Base-by-base conservation (phyloP, 2,329 filamentous ascomycete species). In the Apiospora koreana region DNA sequence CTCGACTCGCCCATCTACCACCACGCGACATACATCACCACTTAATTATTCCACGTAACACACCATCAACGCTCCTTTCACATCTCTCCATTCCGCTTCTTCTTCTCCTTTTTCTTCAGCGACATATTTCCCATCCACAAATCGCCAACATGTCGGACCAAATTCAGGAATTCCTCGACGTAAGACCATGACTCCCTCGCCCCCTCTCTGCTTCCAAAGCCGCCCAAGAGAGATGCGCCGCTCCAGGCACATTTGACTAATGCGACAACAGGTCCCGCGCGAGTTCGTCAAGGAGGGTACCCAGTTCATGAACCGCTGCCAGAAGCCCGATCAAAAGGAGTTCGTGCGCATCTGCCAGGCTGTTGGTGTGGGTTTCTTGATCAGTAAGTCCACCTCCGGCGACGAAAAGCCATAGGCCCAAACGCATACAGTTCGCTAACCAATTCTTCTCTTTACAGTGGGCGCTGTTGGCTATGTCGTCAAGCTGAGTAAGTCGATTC, bases 381-480 rank as follows among this genome's bases (percentile, higher is more conserved):
- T 92, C 81, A 92, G 66, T 68, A 42, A 48, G 66, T 68, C 45
- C 25, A 45, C 38, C 62, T 18, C 42, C 21, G 54, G 21, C 31
- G 21, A 62, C 21, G 1, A 21, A 38, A 62, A 38, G 54, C 28
- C 28, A n/a, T 31, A 62, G n/a, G 28, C 12, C 54, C 9, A 38
- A 62, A 38, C 18, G 21, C 9, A 23, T 38, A 38, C 31, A 18
- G 21, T 23, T 38, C 23, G 21, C 65, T 67, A 46, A 82, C 81
- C 92, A 73, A 86, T 92, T 21, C 38, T 68, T 38, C 21, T n/a
- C 62, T 31, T 58, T 66, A 18, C 38, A 66, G 64, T 66, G 64
- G 67, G 90, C 73, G 88, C 89, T 65, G 90, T 92, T 70, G 90
- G 90, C 73, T 92, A 92, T 81, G 81, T 92, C 73, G 89, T 92